Base-by-base conservation (phyloP, 2,329 filamentous ascomycete genomes). In the Septoria linicola region DNA sequence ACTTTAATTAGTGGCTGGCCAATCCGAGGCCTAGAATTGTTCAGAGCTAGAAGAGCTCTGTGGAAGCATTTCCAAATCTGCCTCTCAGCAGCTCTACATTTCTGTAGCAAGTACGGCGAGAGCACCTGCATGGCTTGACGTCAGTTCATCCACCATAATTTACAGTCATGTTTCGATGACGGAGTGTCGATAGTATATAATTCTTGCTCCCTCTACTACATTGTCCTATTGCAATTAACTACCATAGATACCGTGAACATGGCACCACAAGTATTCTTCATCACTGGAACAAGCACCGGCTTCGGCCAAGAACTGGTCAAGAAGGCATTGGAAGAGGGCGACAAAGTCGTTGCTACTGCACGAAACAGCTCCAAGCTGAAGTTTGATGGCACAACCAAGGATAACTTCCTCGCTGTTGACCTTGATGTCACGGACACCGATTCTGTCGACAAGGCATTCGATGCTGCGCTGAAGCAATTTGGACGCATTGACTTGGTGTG, bases 401-500 rank as follows among this genome's bases (percentile, higher is more conserved):
- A 72, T 37, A 80, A 80, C 57, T 74, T 74, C 54, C 68, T 81
- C 2, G 59, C 76, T 2, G 57, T 76, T 2, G 71, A 76, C 11
- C 72, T 82, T 11, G 80, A 84, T 57, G 79, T 83, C 0, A 78
- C 75, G 0, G 65, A 68, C 34, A 50, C 63, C 16, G 47, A 51
- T 39, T 55, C 77, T 2, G 75, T 80, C 46, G 64, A 74, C 25
- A 66, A 66, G 6, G 75, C 75, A 1, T 75, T 79, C 56, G 67
- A 74, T 6, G 64, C 67, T 14, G 73, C 74, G 0, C 47, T 75
- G 19, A 65, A 73, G 2, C 75, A 75, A 41, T 84, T 81, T 60
- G 73, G 75, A 14, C 75, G 77, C 6, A 66, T 85, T 37, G 80
- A 84, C 61, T 76, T 83, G 1, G 76, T 83, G 10, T 43, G 31